These are phyloP conservation scores for Fremontodendron californicum DNA, from an alignment of 345 rosid genomes.

Conservation along the genomic window DNA sequence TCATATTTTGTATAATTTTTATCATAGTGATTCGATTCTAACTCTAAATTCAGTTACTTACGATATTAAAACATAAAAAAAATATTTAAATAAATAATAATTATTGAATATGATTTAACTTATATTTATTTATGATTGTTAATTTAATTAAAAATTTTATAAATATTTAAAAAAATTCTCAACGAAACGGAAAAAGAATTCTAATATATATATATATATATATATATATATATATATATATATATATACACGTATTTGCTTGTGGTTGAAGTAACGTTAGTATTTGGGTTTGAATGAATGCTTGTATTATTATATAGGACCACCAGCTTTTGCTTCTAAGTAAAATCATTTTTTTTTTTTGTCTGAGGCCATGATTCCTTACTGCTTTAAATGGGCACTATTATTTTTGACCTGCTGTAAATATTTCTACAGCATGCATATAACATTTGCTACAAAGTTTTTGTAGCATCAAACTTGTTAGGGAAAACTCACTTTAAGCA, in stretches of 20 bases:
- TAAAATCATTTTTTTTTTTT: neutral
- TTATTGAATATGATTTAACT: too few species aligned
- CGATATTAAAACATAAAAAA: too few species aligned
- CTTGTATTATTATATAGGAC: neutral
- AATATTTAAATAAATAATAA: too few species aligned
- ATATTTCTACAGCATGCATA: neutral
- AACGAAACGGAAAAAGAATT: too few species aligned
- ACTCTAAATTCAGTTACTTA: too few species aligned
- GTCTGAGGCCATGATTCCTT: neutral
- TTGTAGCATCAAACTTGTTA: neutral
- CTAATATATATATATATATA: too few species aligned
- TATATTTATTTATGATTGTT: too few species aligned
- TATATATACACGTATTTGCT: neutral
- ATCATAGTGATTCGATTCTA: too few species aligned
- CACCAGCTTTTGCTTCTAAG: neutral
- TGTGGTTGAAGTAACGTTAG: conserved; percentile 13
- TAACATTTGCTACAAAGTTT: neutral
- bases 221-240: neutral
- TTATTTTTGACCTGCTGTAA: neutral
- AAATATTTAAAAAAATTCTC: too few species aligned
- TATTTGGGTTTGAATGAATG: neutral
- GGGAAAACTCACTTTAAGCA: too few species aligned
- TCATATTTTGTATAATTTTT: too few species aligned
- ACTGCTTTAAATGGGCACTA: neutral
- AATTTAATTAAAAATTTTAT: too few species aligned